Evolutionary conservation across 2,329 filamentous ascomycete species (phyloP), one percentile per base, ranked within the genome.

Genomic region (Aspergillus sclerotialis): DNA sequence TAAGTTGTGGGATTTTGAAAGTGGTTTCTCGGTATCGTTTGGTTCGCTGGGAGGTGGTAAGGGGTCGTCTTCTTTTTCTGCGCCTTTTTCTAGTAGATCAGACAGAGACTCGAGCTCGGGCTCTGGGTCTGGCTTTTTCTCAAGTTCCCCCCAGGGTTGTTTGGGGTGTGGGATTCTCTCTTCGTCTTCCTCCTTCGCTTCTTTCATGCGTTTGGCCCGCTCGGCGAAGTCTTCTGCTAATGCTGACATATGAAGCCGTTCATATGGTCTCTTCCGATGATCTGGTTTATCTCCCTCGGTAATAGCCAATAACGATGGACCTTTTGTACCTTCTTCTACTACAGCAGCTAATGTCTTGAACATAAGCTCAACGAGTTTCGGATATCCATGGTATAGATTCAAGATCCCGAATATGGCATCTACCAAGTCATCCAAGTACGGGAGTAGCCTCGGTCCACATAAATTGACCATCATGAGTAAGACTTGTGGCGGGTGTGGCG

Each of bases 321-420:
- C 63, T 43, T 77, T 82, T 8, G 80, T 76, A 3, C 86, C 86
- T 61, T 94, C 86, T 34, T 86, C 78, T 8, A 92, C 86, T 37
- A 96, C 78, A 39, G 87, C 84, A 35, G 78, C 80, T 4, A 98
- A 65, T 0, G 94, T 87, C 2, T 76, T 69, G 56, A 96, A 98
- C 5, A 98, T 68, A 29, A 80, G 75, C 53, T 94, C 87, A 1
- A 94, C 89, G 37, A 98, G 79, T 12, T 74, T 65, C 1, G 87
- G 80, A 56, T 98, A 96, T 2, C 92, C 92, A 50, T 98, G 92
- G 50, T 92, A 98, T 50, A 87, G 85, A 46, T 95, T 88, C n/a
- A 98, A 66, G 0, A 89, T 87, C 0, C 84, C 83, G 57, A 98
- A 96, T 25, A 98, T 87, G 1, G 86, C 90, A 4, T 81, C 83